Evolutionary conservation across 2,329 filamentous ascomycete species (phyloP).

Genomic region (Pseudogymnoascus sp.): DNA sequence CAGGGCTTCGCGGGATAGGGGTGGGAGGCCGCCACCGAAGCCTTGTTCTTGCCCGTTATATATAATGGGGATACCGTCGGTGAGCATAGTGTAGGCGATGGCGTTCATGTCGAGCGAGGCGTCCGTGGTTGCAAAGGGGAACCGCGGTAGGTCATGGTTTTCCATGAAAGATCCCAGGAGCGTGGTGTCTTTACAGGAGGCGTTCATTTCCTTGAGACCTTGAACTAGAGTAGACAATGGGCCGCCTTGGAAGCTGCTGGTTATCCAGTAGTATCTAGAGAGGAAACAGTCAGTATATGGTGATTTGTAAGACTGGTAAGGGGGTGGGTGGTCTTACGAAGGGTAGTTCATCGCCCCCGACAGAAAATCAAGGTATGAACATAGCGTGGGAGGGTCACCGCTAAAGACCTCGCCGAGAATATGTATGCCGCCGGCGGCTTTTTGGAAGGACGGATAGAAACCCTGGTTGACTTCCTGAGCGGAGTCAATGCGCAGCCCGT

Average conservation of each 20-base stretch:
- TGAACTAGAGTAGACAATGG: not conserved
- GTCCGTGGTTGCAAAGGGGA: constrained; percentile 25
- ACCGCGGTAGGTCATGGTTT: constrained; percentile 37
- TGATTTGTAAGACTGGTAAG: constrained; percentile 25
- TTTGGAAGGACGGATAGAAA: constrained; percentile 32
- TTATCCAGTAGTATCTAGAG: not conserved
- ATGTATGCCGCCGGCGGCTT: constrained; percentile 31
- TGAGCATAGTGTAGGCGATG: constrained; percentile 40
- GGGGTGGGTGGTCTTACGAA: constrained; percentile 24
- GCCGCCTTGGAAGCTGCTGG: not conserved
- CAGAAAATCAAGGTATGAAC: constrained; percentile 37
- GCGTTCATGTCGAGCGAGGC: constrained; percentile 36
- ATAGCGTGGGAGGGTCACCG: constrained; percentile 33
- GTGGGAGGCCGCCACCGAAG: constrained; percentile 32
- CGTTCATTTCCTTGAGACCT: not conserved
- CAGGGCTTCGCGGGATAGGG: constrained; percentile 37
- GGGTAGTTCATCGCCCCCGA: constrained; percentile 43
- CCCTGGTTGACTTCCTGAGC: constrained; percentile 35
- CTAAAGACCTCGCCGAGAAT: constrained; percentile 34
- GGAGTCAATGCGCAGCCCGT: constrained; percentile 35
- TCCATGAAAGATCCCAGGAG: constrained; percentile 34
- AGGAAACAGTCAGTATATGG: not conserved
- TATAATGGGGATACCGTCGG: constrained; percentile 44
- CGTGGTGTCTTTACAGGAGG: constrained; percentile 31
- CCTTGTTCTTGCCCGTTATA: constrained; percentile 48